phyloP scores from a whole-genome alignment of 2,329 filamentous ascomycete species.

The Neoascochyta sp. region DNA sequence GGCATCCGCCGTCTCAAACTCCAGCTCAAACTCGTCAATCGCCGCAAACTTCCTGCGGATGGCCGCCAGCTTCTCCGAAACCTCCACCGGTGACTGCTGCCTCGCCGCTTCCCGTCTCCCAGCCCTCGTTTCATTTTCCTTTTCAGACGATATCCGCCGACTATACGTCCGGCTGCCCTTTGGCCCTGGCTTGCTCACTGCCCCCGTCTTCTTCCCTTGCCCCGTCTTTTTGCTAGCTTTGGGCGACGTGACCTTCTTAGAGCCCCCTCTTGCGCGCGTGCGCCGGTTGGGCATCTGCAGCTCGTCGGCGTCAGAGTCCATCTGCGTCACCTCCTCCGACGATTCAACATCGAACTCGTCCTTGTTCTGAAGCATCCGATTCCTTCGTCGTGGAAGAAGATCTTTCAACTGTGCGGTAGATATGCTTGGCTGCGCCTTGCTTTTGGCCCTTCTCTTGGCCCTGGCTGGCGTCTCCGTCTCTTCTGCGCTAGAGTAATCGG shows the following conservation, averaged over 20 bases:
- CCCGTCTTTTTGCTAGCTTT: conserved; percentile 25
- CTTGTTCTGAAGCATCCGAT: conserved; percentile 22
- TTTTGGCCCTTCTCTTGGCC: conserved; percentile 13
- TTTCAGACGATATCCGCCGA: conserved; percentile 40
- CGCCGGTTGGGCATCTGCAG: conserved; percentile 32
- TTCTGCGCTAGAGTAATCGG: conserved; percentile 22
- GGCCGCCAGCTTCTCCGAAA: conserved; percentile 39
- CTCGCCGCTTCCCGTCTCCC: conserved; percentile 23
- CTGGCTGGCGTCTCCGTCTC: conserved; percentile 23
- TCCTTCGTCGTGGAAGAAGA: conserved; percentile 44
- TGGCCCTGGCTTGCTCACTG: conserved; percentile 14
- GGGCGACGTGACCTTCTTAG: conserved; percentile 16
- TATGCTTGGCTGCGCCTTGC: conserved; percentile 30
- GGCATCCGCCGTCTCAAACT: conserved; percentile 48
- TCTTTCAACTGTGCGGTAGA: conserved; percentile 46
- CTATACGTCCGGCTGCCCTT: conserved; percentile 32
- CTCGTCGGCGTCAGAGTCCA: conserved; percentile 44
- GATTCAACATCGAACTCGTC: conserved; percentile 43
- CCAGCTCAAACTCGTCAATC: conserved; percentile 50
- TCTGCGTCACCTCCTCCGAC: conserved; percentile 29
- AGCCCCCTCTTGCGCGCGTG: conserved; percentile 11
- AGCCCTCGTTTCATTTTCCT: conserved; percentile 38
- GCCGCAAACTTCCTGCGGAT: conserved; percentile 49
- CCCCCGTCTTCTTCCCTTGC: conserved; percentile 20
- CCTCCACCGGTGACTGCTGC: conserved; percentile 25